These are phyloP conservation scores for Albifimbria verrucaria DNA, from an alignment of 2,329 filamentous ascomycete species.

Conservation along the genomic window DNA sequence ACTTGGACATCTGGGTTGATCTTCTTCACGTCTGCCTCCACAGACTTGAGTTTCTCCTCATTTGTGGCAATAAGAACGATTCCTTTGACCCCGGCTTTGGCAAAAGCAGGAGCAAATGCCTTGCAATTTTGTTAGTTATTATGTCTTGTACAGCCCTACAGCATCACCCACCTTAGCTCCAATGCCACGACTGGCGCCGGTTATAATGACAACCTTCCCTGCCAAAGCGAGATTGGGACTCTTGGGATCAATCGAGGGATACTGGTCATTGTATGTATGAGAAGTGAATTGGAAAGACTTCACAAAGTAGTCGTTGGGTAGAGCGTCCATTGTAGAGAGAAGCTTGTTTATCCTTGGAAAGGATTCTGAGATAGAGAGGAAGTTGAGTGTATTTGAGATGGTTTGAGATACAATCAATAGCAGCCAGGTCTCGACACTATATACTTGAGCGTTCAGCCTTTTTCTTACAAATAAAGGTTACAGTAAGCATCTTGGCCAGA, in stretches of 20 bases:
- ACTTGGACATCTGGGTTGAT: background rate
- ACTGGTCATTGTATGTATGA: background rate
- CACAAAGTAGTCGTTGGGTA: background rate
- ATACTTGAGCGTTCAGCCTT: background rate
- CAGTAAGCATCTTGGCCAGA: no score
- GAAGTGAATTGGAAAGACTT: background rate
- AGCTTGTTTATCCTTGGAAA: no score
- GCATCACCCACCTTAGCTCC: background rate
- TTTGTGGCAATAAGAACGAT: background rate
- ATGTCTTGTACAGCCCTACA: background rate
- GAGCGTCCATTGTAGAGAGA: background rate
- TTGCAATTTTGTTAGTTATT: background rate
- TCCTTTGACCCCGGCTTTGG: slow-evolving; percentile 1
- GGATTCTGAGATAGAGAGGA: no score
- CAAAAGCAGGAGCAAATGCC: background rate
- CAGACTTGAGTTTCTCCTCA: background rate
- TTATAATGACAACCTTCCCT: background rate
- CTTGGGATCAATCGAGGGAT: background rate
- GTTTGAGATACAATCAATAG: background rate
- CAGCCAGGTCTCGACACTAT: no score
- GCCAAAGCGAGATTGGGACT: background rate
- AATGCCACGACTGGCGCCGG: background rate
- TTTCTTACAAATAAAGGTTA: no score
- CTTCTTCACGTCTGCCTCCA: background rate
- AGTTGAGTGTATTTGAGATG: background rate